Evolutionary conservation across 2,329 filamentous ascomycete species (phyloP).

Genomic region (Macrophomina phaseolina): DNA sequence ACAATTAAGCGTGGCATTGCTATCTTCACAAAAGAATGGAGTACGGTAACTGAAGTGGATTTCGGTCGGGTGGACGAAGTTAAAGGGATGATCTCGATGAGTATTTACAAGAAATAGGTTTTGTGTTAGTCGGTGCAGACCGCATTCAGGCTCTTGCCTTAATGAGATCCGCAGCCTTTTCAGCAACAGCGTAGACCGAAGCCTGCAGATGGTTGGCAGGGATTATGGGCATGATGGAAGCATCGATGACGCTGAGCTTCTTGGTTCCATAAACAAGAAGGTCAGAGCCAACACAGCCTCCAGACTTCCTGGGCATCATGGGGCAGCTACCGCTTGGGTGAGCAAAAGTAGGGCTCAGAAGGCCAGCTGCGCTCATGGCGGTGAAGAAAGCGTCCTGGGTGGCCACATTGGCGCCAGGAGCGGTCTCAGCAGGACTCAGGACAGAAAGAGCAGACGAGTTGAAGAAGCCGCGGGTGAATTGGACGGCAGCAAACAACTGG

Average conservation of each 20-base stretch:
- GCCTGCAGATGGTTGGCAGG: slow-evolving; percentile 13
- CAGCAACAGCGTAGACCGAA: slow-evolving; percentile 24
- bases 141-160: slow-evolving; percentile 30
- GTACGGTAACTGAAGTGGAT: too few relatives aligned
- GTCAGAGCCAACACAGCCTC: slow-evolving; percentile 39
- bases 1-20: too few relatives aligned
- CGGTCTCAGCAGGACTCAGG: slow-evolving; percentile 30
- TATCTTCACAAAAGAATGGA: too few relatives aligned
- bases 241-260: slow-evolving; percentile 29
- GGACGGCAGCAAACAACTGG: slow-evolving; percentile 41
- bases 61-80: too few relatives aligned
- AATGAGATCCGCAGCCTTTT: slow-evolving; percentile 39
- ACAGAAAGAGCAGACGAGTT: slow-evolving; percentile 35
- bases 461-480: slow-evolving; percentile 41
- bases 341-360: slow-evolving; percentile 38
- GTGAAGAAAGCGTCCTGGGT: slow-evolving; percentile 24
- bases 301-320: slow-evolving; percentile 28
- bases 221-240: slow-evolving; percentile 28
- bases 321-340: slow-evolving; percentile 16
- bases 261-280: slow-evolving; percentile 37
- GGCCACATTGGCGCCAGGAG: slow-evolving; percentile 29
- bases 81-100: too few relatives aligned
- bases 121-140: too few relatives aligned
- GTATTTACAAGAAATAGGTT: too few relatives aligned
- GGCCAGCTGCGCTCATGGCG: slow-evolving; percentile 24